A percentile compares a stretch with the other conserved stretches of the same genome.
These are phyloP conservation scores for Paulownia fortunei DNA, from an alignment of 257 asterid genomes.

Conservation along the genomic window DNA sequence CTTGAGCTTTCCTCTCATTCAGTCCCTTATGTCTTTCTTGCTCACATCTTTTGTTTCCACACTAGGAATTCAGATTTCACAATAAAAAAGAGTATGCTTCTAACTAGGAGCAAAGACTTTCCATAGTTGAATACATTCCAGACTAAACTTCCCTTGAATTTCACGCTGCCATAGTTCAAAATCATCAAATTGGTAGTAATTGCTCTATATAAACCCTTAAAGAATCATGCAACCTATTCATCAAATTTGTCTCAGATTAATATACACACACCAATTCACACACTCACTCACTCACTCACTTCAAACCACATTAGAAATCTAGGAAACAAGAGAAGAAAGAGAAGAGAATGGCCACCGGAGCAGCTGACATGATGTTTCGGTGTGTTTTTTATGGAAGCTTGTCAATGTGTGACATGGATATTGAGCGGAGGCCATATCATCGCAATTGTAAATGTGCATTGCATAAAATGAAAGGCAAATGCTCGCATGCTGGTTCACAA, in stretches of 20 bases:
- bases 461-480: constrained; percentile 32
- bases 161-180: not conserved
- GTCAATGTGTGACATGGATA: constrained; percentile 39
- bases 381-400: constrained; percentile 44
- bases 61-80: not conserved
- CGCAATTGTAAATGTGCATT: constrained; percentile 45
- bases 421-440: constrained; percentile 53
- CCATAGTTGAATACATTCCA: not conserved
- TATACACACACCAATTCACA: not conserved
- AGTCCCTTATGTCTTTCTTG: not conserved
- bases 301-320: not conserved
- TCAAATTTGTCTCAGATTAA: not conserved
- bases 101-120: no score
- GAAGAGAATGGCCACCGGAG: constrained; percentile 42
- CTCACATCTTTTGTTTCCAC: no score
- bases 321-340: constrained; percentile 3
- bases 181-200: not conserved
- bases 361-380: constrained; percentile 38
- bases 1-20: not conserved
- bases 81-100: not conserved
- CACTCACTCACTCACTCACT: not conserved
- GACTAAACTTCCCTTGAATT: not conserved
- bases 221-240: constrained; percentile 22
- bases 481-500: constrained; percentile 14
- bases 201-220: constrained; percentile 36